A percentile compares a stretch with the other conserved stretches of the same genome.
These are phyloP conservation scores for Saccharomycodes ludwigii DNA, from an alignment of 805 yeast genomes.

Conservation along the genomic window DNA sequence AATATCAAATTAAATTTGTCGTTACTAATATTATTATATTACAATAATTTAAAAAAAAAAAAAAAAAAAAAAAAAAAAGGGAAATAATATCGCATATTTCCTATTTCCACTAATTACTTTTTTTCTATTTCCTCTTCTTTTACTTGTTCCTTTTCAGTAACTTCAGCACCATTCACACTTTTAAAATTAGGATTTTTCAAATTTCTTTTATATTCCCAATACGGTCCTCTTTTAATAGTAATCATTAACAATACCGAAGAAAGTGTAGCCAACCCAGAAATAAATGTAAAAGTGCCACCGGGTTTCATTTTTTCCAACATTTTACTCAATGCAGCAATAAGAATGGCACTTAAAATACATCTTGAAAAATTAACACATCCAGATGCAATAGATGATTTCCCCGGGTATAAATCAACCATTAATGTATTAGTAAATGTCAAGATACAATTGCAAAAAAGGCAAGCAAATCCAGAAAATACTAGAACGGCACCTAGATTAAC, in stretches of 20 bases:
- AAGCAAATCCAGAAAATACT: constrained; percentile 42
- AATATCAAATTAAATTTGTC: too few species aligned
- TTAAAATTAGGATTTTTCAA: constrained; percentile 1
- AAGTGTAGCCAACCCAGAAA: constrained; percentile 36
- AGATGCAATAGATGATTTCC: constrained; percentile 58
- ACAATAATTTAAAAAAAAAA: too few species aligned
- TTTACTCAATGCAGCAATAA: constrained; percentile 50
- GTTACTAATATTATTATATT: too few species aligned
- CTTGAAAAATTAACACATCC: constrained; percentile 62
- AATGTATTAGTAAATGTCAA: constrained; percentile 50
- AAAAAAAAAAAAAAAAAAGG: too few species aligned
- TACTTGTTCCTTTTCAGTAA: too few species aligned
- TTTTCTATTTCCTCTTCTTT: too few species aligned
- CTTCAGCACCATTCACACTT: constrained; percentile 3
- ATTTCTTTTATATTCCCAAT: constrained; percentile 17
- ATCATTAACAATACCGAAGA: constrained; percentile 16
- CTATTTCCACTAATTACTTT: too few species aligned
- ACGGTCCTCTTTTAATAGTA: constrained; percentile 22
- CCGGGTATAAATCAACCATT: constrained; percentile 66
- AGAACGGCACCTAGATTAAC: constrained; percentile 43
- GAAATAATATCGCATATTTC: too few species aligned
- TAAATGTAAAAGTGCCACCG: constrained; percentile 72
- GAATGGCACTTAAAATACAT: constrained; percentile 61
- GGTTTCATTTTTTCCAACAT: constrained; percentile 47
- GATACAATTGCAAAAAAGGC: constrained; percentile 47